Percentiles rank a stretch among this genome's conserved stretches.
Conservation (phyloP, 208 protist genomes). For the Leishmania arabica region DNA sequence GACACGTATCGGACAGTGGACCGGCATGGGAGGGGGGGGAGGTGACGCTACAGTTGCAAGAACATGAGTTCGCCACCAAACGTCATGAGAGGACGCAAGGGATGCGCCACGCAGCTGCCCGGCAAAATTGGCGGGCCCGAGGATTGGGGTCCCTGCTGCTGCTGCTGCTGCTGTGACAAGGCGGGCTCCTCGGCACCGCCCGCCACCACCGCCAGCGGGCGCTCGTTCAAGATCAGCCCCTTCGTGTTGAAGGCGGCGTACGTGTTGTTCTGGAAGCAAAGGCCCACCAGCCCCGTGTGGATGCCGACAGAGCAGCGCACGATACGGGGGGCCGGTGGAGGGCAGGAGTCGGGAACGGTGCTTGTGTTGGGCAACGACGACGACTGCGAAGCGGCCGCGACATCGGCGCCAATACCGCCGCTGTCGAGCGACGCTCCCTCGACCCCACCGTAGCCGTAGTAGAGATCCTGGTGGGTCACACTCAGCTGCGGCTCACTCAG, state of each 20-base stretch:
- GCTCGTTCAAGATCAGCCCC: conserved; percentile 56
- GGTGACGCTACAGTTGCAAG: conserved; percentile 44
- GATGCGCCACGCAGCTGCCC: conserved; percentile 66
- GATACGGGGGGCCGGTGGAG: conserved; percentile 39
- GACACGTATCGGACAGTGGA: background rate
- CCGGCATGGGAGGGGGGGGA: too few species aligned
- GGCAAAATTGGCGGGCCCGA: conserved; percentile 27
- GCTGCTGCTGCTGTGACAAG: conserved; percentile 16
- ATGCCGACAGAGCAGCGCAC: conserved; percentile 60
- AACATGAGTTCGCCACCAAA: conserved; percentile 80
- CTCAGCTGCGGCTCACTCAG: conserved; percentile 50
- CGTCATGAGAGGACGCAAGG: conserved; percentile 73
- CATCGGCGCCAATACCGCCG: background rate
- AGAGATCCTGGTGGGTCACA: conserved; percentile 38
- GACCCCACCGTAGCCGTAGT: conserved; percentile 20
- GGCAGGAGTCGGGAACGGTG: background rate
- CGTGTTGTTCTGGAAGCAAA: conserved; percentile 73
- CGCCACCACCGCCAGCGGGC: conserved; percentile 41
- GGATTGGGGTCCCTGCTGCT: conserved; percentile 3
- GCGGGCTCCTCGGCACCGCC: conserved; percentile 11
- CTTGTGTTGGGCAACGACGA: background rate
- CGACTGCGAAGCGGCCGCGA: background rate
- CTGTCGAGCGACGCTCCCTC: background rate
- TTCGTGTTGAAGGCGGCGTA: conserved; percentile 79
- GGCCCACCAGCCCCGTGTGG: conserved; percentile 76